phyloP scores from a whole-genome alignment of 2,329 filamentous ascomycete species.

The Fusarium mexicanum region DNA sequence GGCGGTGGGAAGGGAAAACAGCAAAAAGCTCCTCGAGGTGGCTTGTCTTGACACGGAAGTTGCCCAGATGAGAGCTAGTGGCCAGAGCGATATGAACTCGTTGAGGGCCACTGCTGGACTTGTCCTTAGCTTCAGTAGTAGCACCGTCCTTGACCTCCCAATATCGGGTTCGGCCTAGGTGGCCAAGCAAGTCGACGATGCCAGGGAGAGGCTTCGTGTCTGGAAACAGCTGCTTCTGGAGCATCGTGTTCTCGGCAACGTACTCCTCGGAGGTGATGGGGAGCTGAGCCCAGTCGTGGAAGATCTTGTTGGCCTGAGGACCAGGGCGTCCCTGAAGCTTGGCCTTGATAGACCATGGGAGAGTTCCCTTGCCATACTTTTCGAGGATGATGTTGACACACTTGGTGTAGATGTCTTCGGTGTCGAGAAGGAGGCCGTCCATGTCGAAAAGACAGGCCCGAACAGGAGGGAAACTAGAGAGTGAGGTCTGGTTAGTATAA shows the following conservation, averaged over 20 bases:
- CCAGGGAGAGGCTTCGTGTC: slow-evolving; percentile 81
- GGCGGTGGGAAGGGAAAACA: slow-evolving; percentile 74
- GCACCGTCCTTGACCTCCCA: slow-evolving; percentile 52
- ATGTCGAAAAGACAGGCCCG: slow-evolving; percentile 98
- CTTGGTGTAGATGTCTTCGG: slow-evolving; percentile 87
- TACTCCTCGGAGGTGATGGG: slow-evolving; percentile 80
- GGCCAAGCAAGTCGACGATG: slow-evolving; percentile 72
- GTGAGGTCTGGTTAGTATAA: slow-evolving; percentile 15
- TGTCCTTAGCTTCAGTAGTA: slow-evolving; percentile 30
- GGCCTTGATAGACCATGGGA: slow-evolving; percentile 97
- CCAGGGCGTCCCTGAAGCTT: slow-evolving; percentile 74
- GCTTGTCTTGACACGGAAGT: slow-evolving; percentile 80
- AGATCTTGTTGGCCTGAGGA: slow-evolving; percentile 62
- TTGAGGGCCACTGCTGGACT: slow-evolving; percentile 40
- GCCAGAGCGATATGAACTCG: slow-evolving; percentile 84
- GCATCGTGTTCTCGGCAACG: slow-evolving; percentile 62
- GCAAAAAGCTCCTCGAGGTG: slow-evolving; percentile 68
- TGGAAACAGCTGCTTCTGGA: slow-evolving; percentile 80
- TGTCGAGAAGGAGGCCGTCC: slow-evolving; percentile 95
- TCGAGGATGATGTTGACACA: slow-evolving; percentile 85
- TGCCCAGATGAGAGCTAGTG: slow-evolving; percentile 77
- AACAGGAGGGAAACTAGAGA: slow-evolving; percentile 76
- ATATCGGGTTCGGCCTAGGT: slow-evolving; percentile 64
- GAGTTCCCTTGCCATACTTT: slow-evolving; percentile 74
- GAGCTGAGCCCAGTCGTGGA: slow-evolving; percentile 84